These are phyloP conservation scores for Cryphonectria radicalis DNA, from an alignment of 2,329 filamentous ascomycete genomes.

Conservation along the genomic window DNA sequence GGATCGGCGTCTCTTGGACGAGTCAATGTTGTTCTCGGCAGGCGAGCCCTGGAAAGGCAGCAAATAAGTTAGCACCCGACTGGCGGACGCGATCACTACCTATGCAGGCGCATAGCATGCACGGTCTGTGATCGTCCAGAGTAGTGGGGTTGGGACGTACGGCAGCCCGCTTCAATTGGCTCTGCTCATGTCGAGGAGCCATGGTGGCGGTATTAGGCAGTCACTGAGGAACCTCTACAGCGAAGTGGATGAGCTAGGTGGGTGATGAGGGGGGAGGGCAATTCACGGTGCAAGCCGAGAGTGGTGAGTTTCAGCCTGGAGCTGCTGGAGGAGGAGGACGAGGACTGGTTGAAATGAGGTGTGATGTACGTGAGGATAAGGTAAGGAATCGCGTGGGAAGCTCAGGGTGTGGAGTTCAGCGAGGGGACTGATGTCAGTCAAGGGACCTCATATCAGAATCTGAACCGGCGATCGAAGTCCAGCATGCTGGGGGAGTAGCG, in stretches of 20 bases:
- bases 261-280: neutral
- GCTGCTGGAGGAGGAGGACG: conserved; percentile 3
- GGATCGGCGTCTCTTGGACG: conserved; percentile 82
- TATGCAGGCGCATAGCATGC: conserved; percentile 1
- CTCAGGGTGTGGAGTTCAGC: neutral
- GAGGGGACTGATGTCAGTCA: conserved; percentile 11
- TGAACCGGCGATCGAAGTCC: conserved; percentile 2
- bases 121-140: conserved; percentile 9
- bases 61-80: conserved; percentile 34
- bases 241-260: conserved; percentile 17
- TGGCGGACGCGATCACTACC: too few species aligned
- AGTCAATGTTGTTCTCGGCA: conserved; percentile 63
- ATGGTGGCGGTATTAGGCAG: conserved; percentile 26
- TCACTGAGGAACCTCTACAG: neutral
- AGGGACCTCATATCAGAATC: conserved; percentile 7
- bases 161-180: conserved; percentile 38
- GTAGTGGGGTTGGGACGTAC: conserved; percentile 33
- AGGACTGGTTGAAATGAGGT: neutral
- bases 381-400: conserved; percentile 13
- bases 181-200: conserved; percentile 36
- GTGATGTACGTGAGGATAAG: neutral
- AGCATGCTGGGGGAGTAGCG: neutral
- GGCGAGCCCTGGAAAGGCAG: conserved; percentile 61
- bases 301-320: conserved; percentile 19
- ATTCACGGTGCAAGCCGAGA: conserved; percentile 14